Evolutionary conservation across 164 flowering plant species (phyloP).

Genomic region (Nymphaea thermarum): DNA sequence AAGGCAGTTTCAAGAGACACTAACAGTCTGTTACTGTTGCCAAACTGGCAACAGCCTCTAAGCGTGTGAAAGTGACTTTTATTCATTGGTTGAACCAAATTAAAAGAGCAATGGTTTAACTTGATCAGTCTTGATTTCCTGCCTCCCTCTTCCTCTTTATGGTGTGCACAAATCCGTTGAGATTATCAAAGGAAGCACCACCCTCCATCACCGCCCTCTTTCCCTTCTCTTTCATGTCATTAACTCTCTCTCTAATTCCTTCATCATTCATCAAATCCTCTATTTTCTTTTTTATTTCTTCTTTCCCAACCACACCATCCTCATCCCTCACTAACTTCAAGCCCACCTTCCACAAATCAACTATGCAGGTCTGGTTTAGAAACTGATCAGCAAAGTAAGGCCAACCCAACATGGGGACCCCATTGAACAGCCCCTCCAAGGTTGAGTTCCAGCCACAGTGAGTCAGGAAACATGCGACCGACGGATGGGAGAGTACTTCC

Average conservation of each 20-base stretch:
- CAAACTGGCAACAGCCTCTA: too few relatives aligned
- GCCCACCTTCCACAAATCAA: constrained; percentile 17
- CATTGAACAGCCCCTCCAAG: constrained; percentile 9
- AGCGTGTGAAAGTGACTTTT: too few relatives aligned
- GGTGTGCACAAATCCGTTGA: constrained; percentile 3
- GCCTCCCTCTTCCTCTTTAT: constrained; percentile 1
- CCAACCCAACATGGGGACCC: constrained; percentile 15
- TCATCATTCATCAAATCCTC: constrained; percentile 8
- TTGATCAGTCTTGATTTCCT: too few relatives aligned
- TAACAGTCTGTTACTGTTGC: too few relatives aligned
- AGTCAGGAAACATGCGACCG: constrained; percentile 4
- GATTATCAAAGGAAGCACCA: constrained; percentile 17
- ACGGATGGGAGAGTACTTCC: constrained; percentile 6
- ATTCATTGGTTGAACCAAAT: too few relatives aligned
- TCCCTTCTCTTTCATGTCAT: constrained; percentile 18
- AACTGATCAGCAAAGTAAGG: constrained; percentile 17
- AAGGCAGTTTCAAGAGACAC: too few relatives aligned
- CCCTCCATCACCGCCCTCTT: constrained; percentile 13
- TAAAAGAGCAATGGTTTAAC: too few relatives aligned
- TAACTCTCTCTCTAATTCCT: constrained; percentile 14
- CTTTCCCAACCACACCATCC: constrained; percentile 7
- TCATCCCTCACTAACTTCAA: constrained; percentile 6
- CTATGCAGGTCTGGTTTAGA: constrained; percentile 6
- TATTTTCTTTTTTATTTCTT: constrained; percentile 8
- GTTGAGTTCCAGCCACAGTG: constrained; percentile 16